Percentiles rank a stretch among this genome's conserved stretches.
Conservation (phyloP, 306 rosid species). For the Myrica gale region DNA sequence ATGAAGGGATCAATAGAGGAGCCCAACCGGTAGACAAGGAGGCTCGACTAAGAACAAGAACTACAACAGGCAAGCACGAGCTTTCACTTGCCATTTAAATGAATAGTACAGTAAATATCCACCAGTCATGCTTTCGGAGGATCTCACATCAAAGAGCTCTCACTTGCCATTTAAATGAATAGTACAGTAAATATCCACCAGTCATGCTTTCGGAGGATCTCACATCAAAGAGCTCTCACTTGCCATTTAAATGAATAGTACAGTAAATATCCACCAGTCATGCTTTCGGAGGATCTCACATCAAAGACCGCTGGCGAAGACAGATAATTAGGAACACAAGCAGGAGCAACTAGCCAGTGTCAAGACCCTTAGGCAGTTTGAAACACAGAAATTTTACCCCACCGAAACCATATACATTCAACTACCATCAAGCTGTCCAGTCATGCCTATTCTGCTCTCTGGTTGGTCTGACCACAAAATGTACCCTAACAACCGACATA, state of each 20-base stretch:
- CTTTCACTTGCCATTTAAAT: neutral
- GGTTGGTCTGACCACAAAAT: neutral
- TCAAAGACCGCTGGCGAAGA: neutral
- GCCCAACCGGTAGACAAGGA: neutral
- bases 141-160: neutral
- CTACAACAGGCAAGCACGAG: neutral
- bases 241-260: neutral
- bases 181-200: neutral
- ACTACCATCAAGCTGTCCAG: neutral
- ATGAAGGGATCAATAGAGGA: neutral
- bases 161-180: neutral
- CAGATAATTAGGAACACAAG: neutral
- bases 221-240: neutral
- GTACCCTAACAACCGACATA: neutral
- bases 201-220: neutral
- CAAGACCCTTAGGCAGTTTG: neutral
- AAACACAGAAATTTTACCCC: neutral
- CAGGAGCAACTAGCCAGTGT: neutral
- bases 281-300: neutral
- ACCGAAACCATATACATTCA: neutral
- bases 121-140: neutral
- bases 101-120: neutral
- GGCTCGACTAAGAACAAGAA: neutral
- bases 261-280: neutral
- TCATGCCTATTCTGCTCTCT: neutral